Base-by-base conservation (phyloP, 139 green algal genomes). In the Deuterostichococcus epilithicus region DNA sequence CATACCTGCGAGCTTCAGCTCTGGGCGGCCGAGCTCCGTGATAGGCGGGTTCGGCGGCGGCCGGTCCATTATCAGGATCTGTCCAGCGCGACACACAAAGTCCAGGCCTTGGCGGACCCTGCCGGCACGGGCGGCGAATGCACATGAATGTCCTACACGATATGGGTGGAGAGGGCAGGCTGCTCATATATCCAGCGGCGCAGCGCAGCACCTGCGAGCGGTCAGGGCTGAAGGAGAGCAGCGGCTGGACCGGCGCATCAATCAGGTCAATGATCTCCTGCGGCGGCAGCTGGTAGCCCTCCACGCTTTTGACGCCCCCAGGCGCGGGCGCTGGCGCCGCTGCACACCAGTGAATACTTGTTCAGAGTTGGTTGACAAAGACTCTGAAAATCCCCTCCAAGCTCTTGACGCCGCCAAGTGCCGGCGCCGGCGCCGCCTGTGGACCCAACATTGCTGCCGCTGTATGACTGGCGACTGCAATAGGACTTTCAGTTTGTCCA, bases 1-100 rank as follows among this genome's bases (percentile, higher is more conserved):
- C 79, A 35, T 60, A 90, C 91, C 92, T 75, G 86, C 96, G 47
- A 99, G 90, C 83, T 98, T 98, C 25, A 98, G 86, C 83, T 99
- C 96, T 6, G 92, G 89, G 18, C 92, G 78, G 0, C 92, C 87
- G 71, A 99, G 90, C 70, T 99, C 94, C 33, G 80, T 83, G 59
- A 99, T 91, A 37, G 95, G 92, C 5, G 95, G 93, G 52, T 96
- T 82, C 2, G 88, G 75, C 3, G 92, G 87, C 8, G 95, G 94
- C 13, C 91, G 80, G 34, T 82, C 77, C 39, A 97, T 74, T 76
- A 97, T 90, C 69, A 99, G 85, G 73, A 99, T 85, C 81, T 89
- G 75, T 36, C 58, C n/a, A 58, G 33, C n/a, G 39, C 76, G 42
- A 60, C n/a, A 5, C n/a, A 70, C 30, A 18, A 58, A 70, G 32